Percentiles rank a stretch among this genome's conserved stretches.
Evolutionary conservation across 352 stramenopile genomes (phyloP).

Genomic region (Phytophthora parvispora): DNA sequence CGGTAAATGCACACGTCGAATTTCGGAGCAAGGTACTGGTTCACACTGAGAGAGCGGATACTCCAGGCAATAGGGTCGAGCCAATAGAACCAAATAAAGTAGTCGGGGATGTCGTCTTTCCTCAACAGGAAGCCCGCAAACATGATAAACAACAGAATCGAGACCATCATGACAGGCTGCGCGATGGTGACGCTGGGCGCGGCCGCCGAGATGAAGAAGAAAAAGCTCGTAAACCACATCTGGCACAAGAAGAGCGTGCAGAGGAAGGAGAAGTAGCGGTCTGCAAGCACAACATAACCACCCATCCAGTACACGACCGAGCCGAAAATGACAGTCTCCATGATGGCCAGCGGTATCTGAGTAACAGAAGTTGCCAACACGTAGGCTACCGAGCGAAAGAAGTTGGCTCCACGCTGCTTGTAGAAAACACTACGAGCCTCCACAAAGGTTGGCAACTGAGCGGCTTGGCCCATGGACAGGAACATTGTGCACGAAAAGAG

Average conservation of each 20-base stretch:
- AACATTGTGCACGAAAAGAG: slow-evolving; percentile 72
- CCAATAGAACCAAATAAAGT: slow-evolving; percentile 78
- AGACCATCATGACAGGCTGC: no score
- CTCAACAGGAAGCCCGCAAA: no score
- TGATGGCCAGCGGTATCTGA: background rate
- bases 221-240: background rate
- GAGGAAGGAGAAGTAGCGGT: background rate
- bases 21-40: slow-evolving; percentile 54
- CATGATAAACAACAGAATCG: no score
- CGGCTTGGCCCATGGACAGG: background rate
- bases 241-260: background rate
- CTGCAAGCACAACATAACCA: background rate
- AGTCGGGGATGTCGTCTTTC: slow-evolving; percentile 58
- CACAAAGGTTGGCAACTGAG: background rate
- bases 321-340: background rate
- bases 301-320: background rate
- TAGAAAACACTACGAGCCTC: background rate
- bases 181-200: background rate
- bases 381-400: background rate
- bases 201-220: background rate
- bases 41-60: slow-evolving; percentile 58
- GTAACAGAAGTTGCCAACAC: background rate
- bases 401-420: background rate
- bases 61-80: slow-evolving; percentile 74
- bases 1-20: slow-evolving; percentile 50